Evolutionary conservation across 805 yeast genomes (phyloP), one percentile per base, ranked within the genome.

Genomic region (Yarrowia sp.): DNA sequence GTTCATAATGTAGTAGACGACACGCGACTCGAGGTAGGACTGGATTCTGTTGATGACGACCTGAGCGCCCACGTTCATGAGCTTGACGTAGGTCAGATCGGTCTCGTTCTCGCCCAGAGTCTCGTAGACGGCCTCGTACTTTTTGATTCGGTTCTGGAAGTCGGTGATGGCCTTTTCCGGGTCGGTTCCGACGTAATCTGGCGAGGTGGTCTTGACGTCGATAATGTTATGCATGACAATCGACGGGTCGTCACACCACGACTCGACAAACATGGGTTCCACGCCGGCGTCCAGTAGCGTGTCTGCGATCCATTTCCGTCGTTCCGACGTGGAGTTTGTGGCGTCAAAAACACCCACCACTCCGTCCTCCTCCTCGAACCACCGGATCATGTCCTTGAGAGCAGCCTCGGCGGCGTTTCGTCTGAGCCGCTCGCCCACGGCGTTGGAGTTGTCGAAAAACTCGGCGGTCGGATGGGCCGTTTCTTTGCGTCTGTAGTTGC

Each of bases 1-100:
- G 73, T 95, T 95, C 97, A 95, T 92, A 45, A 95, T 90, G 74
- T 92, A 95, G 76, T 92, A 95, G 17, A 92, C 98, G 68, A 95
- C 92, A 71, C 98, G 84, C 68, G 95, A 87, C 75, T 95, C 96
- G 71, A 93, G 78, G 74, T 95, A 95, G 28, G 92, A 86, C 74
- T 90, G 91, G 69, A 95, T 92, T 67, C 86, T 82, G 77, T 95
- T 93, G 73, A 93, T 86, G 65, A 95, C 85, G 48, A 95, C 91
- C 74, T 92, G 96, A 64, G 92, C 83, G 68, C 92, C 90, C 55
- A 91, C 92, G 73, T 95, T 92, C 74, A 91, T 86, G 69, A 95
- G 80, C 75, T 92, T 93, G 72, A 92, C 88, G 76, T 89, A 95
- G 0, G 98, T 89, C 67, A 90, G 77, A 60, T 86, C 85, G 36